A percentile compares a stretch with the other conserved stretches of the same genome.
Conservation (phyloP, 2,329 filamentous ascomycete species). For the Hymenotorrendiella dingleyae region DNA sequence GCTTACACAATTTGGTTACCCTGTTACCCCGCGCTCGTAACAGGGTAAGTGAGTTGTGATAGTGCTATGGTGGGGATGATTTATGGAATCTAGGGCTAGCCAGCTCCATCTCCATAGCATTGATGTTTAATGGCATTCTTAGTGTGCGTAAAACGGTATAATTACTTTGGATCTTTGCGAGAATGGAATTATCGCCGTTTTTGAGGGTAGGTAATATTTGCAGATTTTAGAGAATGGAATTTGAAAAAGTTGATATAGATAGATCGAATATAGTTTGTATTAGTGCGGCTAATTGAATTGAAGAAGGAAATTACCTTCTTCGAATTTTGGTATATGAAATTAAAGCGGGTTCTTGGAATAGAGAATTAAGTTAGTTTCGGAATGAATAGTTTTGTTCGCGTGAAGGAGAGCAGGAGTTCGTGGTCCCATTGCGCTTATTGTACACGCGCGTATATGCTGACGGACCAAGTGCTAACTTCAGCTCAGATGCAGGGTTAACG, state of each 20-base stretch:
- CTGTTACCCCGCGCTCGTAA: no score
- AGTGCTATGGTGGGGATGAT: no score
- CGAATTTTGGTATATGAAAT: conserved; percentile 11
- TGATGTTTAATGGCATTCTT: conserved; percentile 5
- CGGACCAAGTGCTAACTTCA: neutral
- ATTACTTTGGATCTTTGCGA: conserved; percentile 15
- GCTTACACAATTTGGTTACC: no score
- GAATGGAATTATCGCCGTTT: conserved; percentile 4
- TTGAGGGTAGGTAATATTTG: conserved; percentile 9
- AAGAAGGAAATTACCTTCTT: conserved; percentile 16
- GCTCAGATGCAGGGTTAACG: conserved; percentile 56
- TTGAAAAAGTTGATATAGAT: conserved; percentile 15
- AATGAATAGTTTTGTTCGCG: conserved; percentile 17
- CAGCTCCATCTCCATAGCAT: conserved; percentile 2
- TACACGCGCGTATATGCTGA: no score
- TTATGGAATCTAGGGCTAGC: conserved; percentile 6
- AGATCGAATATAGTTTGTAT: conserved; percentile 18
- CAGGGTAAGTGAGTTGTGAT: no score
- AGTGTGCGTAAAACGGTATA: conserved; percentile 18
- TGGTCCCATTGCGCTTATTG: no score
- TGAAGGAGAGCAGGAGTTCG: conserved; percentile 13
- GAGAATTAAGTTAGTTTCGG: conserved; percentile 19
- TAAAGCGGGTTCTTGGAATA: conserved; percentile 21
- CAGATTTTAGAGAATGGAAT: conserved; percentile 8
- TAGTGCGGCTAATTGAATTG: conserved; percentile 16